Conservation (phyloP, 306 rosid genomes). For the Vicia villosa region DNA sequence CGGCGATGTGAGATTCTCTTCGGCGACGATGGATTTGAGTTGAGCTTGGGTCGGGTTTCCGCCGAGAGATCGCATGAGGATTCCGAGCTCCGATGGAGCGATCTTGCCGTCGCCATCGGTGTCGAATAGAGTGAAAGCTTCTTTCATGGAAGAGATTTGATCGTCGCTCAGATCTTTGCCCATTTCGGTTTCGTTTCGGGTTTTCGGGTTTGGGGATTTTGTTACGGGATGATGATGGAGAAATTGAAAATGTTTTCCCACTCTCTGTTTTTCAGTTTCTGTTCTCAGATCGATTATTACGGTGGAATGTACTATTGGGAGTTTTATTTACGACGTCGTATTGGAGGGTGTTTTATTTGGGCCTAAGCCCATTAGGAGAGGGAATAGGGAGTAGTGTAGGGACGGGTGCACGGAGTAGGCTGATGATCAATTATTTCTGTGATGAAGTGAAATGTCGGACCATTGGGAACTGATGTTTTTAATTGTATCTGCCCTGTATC, state of each 20-base stretch:
- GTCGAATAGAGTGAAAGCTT: conserved; percentile 94
- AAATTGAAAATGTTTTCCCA: conserved; percentile 12
- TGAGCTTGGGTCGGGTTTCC: conserved; percentile 99
- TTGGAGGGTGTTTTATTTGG: neutral
- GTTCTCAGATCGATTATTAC: neutral
- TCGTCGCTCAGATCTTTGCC: conserved; percentile 95
- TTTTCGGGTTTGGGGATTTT: conserved; percentile 32
- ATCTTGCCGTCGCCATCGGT: conserved; percentile 85
- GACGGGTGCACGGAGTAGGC: neutral
- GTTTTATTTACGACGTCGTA: conserved; percentile 35
- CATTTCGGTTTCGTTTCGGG: conserved; percentile 44
- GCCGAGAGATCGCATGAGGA: conserved; percentile 95
- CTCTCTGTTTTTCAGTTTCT: neutral
- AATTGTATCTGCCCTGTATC: neutral
- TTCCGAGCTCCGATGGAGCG: conserved; percentile 97
- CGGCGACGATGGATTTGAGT: conserved; percentile 78
- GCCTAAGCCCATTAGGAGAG: conserved; percentile 29
- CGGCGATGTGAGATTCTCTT: conserved; percentile 77
- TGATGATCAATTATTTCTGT: conserved; percentile 16
- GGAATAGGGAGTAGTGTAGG: neutral
- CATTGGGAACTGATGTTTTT: conserved; percentile 2
- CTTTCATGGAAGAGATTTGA: conserved; percentile 87
- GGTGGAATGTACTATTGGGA: neutral
- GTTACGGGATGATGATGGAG: neutral
- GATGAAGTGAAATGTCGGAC: conserved; percentile 2